Conservation (phyloP, 2,329 filamentous ascomycete genomes). For the Fusarium transvaalense region DNA sequence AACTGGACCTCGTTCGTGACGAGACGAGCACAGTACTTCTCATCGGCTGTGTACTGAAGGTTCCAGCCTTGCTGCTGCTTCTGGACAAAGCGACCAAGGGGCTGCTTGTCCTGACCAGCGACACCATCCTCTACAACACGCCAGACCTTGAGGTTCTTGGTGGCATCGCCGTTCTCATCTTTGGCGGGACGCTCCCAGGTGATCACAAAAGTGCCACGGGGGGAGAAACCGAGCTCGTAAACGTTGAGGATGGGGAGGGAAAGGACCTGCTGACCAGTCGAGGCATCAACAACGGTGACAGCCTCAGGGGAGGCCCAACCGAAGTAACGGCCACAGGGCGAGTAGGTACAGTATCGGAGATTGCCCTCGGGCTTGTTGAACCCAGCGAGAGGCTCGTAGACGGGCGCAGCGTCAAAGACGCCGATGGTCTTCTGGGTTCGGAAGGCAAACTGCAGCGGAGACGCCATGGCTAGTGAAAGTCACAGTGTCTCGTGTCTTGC, state of each 20-base stretch:
- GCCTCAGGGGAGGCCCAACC: constrained; percentile 92
- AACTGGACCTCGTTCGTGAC: constrained; percentile 99
- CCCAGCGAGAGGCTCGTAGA: constrained; percentile 85
- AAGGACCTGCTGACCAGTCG: constrained; percentile 78
- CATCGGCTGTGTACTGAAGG: constrained; percentile 94
- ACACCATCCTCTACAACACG: constrained; percentile 78
- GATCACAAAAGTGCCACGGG: constrained; percentile 90
- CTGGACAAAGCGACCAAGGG: constrained; percentile 92
- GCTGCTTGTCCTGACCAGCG: constrained; percentile 73
- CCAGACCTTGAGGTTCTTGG: constrained; percentile 98
- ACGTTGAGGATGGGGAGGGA: constrained; percentile 84
- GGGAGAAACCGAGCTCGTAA: constrained; percentile 95
- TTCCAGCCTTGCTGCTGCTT: constrained; percentile 98
- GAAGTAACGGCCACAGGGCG: constrained; percentile 94
- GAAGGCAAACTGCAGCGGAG: constrained; percentile 94
- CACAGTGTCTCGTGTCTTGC: constrained; percentile 68
- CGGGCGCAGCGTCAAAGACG: constrained; percentile 89
- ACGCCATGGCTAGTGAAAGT: constrained; percentile 95
- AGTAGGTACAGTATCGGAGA: constrained; percentile 94
- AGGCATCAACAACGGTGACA: constrained; percentile 87
- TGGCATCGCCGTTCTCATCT: constrained; percentile 92
- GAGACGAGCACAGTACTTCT: constrained; percentile 90
- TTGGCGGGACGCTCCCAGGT: constrained; percentile 96
- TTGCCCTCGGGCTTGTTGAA: constrained; percentile 92
- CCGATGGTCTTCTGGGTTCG: constrained; percentile 97